A percentile compares a stretch with the other conserved stretches of the same genome.
Conservation (phyloP, 108 stramenopile genomes). For the Fistulifera pelliculosa region DNA sequence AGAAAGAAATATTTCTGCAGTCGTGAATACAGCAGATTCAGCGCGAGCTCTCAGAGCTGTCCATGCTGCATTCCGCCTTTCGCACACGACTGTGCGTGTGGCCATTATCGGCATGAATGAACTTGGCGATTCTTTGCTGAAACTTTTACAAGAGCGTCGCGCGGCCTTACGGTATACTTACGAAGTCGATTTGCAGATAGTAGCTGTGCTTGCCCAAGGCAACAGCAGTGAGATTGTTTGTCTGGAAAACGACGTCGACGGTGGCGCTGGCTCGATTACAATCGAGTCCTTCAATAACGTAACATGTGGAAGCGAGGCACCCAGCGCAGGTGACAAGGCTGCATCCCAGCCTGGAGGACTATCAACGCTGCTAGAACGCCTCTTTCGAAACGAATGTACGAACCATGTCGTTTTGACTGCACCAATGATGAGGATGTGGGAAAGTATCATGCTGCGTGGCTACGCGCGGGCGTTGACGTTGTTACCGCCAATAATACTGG, state of each 20-base stretch:
- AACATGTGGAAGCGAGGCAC: neutral
- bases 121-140: constrained; percentile 49
- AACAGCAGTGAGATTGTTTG: constrained; percentile 18
- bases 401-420: constrained; percentile 64
- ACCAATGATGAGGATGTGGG: constrained; percentile 48
- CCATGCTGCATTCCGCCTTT: constrained; percentile 76
- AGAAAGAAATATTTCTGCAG: constrained; percentile 82
- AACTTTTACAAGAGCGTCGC: constrained; percentile 52
- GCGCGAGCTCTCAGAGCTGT: constrained; percentile 80
- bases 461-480: constrained; percentile 48
- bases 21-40: constrained; percentile 45
- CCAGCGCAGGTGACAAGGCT: neutral
- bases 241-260: constrained; percentile 23
- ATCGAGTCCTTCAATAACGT: constrained; percentile 12
- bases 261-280: constrained; percentile 44
- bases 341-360: constrained; percentile 16
- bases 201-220: constrained; percentile 27
- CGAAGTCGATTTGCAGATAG: constrained; percentile 66
- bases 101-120: constrained; percentile 60
- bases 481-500: constrained; percentile 76
- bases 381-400: constrained; percentile 41
- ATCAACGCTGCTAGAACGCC: constrained; percentile 6
- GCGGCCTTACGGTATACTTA: constrained; percentile 34
- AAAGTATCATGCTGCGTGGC: constrained; percentile 50
- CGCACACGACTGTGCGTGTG: constrained; percentile 56